Base-by-base conservation (phyloP, 2,329 filamentous ascomycete species). In the Leptographium lundbergii region DNA sequence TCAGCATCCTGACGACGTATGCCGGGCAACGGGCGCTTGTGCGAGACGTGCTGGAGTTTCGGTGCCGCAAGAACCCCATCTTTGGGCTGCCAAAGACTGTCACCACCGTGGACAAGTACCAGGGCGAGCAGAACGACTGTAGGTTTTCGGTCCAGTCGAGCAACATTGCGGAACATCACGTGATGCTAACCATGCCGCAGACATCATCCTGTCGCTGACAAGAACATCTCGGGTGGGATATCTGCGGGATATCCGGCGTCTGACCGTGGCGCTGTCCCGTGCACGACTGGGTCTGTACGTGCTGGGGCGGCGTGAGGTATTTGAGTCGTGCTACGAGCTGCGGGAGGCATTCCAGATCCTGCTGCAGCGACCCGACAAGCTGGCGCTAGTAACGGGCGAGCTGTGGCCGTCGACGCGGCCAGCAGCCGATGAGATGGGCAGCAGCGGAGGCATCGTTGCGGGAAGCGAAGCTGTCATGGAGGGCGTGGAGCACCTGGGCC, bases 91-190 rank as follows among this genome's bases (percentile, higher is more conserved):
- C 94, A 22, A 88, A 86, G 71, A 86, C 88, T 57, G 89, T 99
- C 32, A 91, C 89, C 4, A 99, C 95, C 6, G 92, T 99, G 63
- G 94, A 99, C 75, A 96, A 96, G 71, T 99, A 97, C 68, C 94
- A 99, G 75, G 95, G 94, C 70, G 94, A 99, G 77, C 94, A 99
- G 73, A 99, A 99, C 72, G 94, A 99, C 69, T 97, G 89, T 94
- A 79, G 79, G 88, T 83, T 59, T 47, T 34, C 9, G 32, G 11
- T 24, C 29, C 17, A 10, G 6, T 17, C 13, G 36, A 39, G 13
- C 36, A 14, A 14, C 13, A 39, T 17, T 6, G 36, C 14, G 36
- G 13, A 22, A 24, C 29, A 59, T 50, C 51, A 54, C 19, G 19
- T n/a, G 19, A 45, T 45, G 7, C 42, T 45, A 45, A 45, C 19